These are phyloP conservation scores for Arabidopsis thaliana DNA, from an alignment of 345 rosid species.

Conservation along the genomic window DNA sequence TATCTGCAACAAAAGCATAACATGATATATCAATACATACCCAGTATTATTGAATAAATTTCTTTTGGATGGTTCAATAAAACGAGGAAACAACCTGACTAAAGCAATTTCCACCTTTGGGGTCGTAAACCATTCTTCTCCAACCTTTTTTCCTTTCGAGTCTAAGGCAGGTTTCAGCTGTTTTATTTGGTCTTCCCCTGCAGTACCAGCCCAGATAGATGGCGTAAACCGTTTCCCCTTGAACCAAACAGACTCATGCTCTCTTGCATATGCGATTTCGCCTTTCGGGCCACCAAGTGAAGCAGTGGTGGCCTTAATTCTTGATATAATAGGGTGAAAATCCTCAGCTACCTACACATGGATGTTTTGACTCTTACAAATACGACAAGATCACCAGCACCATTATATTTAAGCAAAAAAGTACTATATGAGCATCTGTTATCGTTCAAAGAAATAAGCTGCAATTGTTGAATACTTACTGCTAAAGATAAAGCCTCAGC, in stretches of 20 bases:
- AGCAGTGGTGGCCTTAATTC: slow-evolving; percentile 78
- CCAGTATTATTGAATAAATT: background rate
- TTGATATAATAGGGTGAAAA: slow-evolving; percentile 75
- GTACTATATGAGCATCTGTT: slow-evolving; percentile 1
- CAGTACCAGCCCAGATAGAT: slow-evolving; percentile 82
- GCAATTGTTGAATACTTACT: slow-evolving; percentile 51
- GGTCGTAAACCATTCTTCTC: slow-evolving; percentile 98
- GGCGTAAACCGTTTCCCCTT: slow-evolving; percentile 87
- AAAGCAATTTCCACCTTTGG: slow-evolving; percentile 81
- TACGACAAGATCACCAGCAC: slow-evolving; percentile 12
- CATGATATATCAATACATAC: slow-evolving; percentile 16
- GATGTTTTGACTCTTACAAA: slow-evolving; percentile 21
- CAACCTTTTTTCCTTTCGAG: slow-evolving; percentile 92
- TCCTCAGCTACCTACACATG: slow-evolving; percentile 71
- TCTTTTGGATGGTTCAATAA: background rate
- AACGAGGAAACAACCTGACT: slow-evolving; percentile 54
- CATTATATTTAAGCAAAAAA: slow-evolving; percentile 5
- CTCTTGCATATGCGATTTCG: slow-evolving; percentile 84
- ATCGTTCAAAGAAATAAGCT: slow-evolving; percentile 5
- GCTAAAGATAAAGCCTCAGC: slow-evolving; percentile 75
- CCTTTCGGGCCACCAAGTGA: slow-evolving; percentile 89
- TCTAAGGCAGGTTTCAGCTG: slow-evolving; percentile 87
- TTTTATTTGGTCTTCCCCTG: slow-evolving; percentile 94
- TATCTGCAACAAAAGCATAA: slow-evolving; percentile 57
- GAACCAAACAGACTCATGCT: slow-evolving; percentile 95